phyloP scores from a whole-genome alignment of 192 early-diverging fungal species.

The Kappamyces sp. region DNA sequence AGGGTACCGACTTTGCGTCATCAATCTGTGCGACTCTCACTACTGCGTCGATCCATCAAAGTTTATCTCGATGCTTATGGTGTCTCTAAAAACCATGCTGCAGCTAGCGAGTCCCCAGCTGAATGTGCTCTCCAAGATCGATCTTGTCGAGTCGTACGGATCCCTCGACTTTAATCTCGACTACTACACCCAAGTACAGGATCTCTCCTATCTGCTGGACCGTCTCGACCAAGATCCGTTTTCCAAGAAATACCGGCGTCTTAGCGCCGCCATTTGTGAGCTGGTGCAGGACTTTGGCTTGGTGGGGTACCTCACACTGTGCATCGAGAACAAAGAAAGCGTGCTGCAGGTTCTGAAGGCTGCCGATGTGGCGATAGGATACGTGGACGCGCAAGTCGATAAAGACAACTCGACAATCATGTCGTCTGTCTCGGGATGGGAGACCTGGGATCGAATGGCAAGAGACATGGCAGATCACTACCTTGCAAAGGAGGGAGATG shows the following conservation, averaged over 20 bases:
- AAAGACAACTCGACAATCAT: not conserved
- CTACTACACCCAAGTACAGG: constrained; percentile 92
- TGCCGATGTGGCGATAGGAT: constrained; percentile 91
- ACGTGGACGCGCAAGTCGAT: constrained; percentile 55
- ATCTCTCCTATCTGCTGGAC: constrained; percentile 74
- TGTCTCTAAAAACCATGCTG: constrained; percentile 73
- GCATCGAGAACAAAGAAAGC: constrained; percentile 77
- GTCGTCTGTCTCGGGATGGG: no score
- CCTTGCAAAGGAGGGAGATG: no score
- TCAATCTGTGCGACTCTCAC: constrained; percentile 86
- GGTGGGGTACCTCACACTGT: constrained; percentile 87
- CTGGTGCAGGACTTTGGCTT: constrained; percentile 87
- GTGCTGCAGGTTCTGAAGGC: constrained; percentile 68
- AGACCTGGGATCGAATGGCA: no score
- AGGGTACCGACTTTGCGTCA: constrained; percentile 56
- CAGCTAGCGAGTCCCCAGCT: constrained; percentile 51
- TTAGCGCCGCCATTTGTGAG: constrained; percentile 82
- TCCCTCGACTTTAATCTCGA: constrained; percentile 79
- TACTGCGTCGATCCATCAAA: constrained; percentile 88
- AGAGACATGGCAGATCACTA: no score
- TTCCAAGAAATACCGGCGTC: constrained; percentile 53
- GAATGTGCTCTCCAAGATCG: constrained; percentile 51
- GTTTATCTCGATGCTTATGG: constrained; percentile 84
- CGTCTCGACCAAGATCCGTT: constrained; percentile 69
- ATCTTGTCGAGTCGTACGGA: constrained; percentile 58